Conservation (phyloP, 176 grass and related monocot genomes). For the Triticum timopheevii region DNA sequence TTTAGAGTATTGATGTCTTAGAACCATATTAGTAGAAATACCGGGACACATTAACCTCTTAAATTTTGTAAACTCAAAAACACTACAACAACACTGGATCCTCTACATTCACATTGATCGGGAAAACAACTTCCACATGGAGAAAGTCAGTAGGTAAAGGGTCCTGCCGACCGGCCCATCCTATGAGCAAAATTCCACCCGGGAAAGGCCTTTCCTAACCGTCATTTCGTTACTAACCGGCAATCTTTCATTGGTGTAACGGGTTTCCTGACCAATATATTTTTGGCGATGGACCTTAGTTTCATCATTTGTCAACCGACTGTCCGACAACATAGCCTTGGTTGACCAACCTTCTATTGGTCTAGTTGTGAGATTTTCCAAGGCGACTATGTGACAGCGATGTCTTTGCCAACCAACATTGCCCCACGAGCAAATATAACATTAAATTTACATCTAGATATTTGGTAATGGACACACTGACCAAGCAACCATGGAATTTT, state of each 20-base stretch:
- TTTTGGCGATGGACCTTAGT: background rate
- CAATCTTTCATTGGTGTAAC: background rate
- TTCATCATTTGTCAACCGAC: background rate
- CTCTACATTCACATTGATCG: background rate
- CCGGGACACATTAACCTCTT: background rate
- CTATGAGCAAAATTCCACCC: background rate
- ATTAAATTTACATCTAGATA: background rate
- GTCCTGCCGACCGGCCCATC: too few relatives aligned
- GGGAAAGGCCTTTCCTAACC: background rate
- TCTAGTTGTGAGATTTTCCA: background rate
- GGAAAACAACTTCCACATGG: background rate
- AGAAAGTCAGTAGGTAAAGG: background rate
- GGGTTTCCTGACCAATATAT: background rate
- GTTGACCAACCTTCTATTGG: background rate
- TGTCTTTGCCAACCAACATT: background rate
- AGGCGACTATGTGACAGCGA: too few relatives aligned
- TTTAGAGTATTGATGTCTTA: background rate
- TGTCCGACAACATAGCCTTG: background rate
- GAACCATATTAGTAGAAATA: background rate
- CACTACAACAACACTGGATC: background rate
- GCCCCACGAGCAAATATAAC: background rate
- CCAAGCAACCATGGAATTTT: background rate
- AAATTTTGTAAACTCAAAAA: background rate
- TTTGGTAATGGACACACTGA: background rate
- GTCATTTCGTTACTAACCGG: background rate